Percentiles rank a stretch among this genome's conserved stretches.
Evolutionary conservation across 345 rosid genomes (phyloP).

Genomic region (Lepidium didymum): DNA sequence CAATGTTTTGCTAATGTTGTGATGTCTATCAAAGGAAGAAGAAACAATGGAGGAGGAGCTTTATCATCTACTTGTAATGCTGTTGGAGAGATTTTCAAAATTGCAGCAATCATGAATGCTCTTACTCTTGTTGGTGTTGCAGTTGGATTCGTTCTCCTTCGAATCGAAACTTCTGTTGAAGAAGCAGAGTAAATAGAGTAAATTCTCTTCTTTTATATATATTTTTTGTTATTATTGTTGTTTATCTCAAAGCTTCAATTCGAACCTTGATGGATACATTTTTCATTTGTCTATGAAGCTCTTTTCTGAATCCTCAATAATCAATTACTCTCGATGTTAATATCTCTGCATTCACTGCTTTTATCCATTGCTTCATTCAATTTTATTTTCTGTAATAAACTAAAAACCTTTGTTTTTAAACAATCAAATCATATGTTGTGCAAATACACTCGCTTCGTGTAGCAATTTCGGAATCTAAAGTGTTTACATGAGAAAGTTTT

Average conservation of each 20-base stretch:
- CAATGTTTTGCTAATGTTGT: constrained; percentile 39
- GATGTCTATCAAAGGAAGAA: constrained; percentile 29
- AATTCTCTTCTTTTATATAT: background rate
- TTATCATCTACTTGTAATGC: constrained; percentile 40
- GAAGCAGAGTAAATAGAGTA: constrained; percentile 39
- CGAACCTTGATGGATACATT: background rate
- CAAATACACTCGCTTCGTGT: no score
- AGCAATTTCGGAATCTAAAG: no score
- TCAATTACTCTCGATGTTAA: background rate
- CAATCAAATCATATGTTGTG: no score
- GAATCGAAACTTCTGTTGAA: constrained; percentile 47
- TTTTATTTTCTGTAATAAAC: no score
- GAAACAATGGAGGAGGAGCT: constrained; percentile 34
- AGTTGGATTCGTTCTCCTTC: constrained; percentile 54
- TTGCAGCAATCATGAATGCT: constrained; percentile 55
- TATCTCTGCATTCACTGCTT: background rate
- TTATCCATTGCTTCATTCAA: background rate
- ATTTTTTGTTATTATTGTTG: constrained; percentile 2
- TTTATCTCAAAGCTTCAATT: constrained; percentile 1
- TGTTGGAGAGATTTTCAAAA: constrained; percentile 44
- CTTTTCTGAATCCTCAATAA: background rate
- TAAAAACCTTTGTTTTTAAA: no score
- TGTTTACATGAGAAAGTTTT: no score
- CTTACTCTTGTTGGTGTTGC: constrained; percentile 55
- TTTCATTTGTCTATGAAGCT: background rate